These are phyloP conservation scores for Corymbia calophylla DNA, from an alignment of 441 rosid genomes.

Conservation along the genomic window DNA sequence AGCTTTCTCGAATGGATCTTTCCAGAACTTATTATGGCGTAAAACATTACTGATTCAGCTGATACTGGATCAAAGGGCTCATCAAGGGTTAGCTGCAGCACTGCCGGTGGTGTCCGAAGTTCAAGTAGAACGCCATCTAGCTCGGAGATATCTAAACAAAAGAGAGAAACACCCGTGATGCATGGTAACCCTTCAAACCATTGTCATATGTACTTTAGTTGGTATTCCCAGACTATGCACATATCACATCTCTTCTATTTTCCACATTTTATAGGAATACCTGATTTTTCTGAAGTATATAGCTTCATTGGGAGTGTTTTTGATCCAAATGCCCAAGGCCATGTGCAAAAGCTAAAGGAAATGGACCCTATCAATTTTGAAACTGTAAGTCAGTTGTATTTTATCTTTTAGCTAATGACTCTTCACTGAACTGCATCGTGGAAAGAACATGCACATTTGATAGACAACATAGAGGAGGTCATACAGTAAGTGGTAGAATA, in stretches of 20 bases:
- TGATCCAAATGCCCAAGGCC: conserved; percentile 45
- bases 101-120: conserved; percentile 34
- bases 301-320: conserved; percentile 64
- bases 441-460: neutral
- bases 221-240: neutral
- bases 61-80: conserved; percentile 72
- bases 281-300: conserved; percentile 68
- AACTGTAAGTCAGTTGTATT: conserved; percentile 37
- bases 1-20: conserved; percentile 24
- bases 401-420: neutral
- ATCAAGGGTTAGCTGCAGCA: conserved; percentile 32
- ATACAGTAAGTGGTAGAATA: neutral
- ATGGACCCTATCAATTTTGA: conserved; percentile 78
- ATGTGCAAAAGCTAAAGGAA: conserved; percentile 51
- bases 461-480: neutral
- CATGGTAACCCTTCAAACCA: conserved; percentile 41
- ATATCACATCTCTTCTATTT: conserved; percentile 1
- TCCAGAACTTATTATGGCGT: conserved; percentile 65
- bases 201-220: neutral
- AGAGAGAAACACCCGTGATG: conserved; percentile 40
- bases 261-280: conserved; percentile 31
- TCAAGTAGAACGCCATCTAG: conserved; percentile 26
- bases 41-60: conserved; percentile 73
- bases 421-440: neutral
- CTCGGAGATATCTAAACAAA: conserved; percentile 37